Evolutionary conservation across 306 rosid genomes (phyloP).

Genomic region (Cucurbita ficifolia): DNA sequence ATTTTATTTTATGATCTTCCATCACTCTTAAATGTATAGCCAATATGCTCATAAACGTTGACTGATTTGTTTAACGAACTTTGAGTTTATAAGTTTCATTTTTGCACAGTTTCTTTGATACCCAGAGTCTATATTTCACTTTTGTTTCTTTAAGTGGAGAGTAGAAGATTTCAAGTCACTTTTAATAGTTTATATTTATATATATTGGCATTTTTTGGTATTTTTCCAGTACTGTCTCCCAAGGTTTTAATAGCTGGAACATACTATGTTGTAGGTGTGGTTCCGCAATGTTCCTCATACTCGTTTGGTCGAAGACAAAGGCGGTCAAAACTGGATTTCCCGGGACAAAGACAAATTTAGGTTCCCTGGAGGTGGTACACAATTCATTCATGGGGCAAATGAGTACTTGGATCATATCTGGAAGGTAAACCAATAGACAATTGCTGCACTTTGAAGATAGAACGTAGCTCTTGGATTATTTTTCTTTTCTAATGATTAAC

Average conservation of each 20-base stretch:
- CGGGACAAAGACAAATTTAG: slow-evolving; percentile 52
- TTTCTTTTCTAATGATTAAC: slow-evolving; percentile 15
- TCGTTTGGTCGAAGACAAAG: slow-evolving; percentile 87
- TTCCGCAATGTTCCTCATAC: slow-evolving; percentile 79
- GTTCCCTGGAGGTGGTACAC: slow-evolving; percentile 98
- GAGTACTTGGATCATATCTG: slow-evolving; percentile 79
- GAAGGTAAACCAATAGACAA: slow-evolving; percentile 27
- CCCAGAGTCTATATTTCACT: neutral
- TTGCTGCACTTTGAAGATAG: neutral
- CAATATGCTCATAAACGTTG: neutral
- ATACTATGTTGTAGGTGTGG: slow-evolving; percentile 51
- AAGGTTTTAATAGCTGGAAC: neutral
- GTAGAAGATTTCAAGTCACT: neutral
- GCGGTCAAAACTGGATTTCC: slow-evolving; percentile 91
- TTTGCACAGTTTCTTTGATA: neutral
- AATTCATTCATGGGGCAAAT: slow-evolving; percentile 86
- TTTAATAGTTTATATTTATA: too few relatives aligned
- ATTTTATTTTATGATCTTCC: neutral
- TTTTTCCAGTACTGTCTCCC: neutral
- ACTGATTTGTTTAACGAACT: neutral
- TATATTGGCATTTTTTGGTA: neutral
- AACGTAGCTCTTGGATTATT: neutral
- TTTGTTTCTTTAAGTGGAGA: neutral
- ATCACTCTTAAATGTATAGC: neutral
- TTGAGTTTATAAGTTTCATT: neutral